A percentile compares a stretch with the other conserved stretches of the same genome.
These are phyloP conservation scores for Pythium guiyangense DNA, from an alignment of 352 stramenopile species.

Conservation along the genomic window DNA sequence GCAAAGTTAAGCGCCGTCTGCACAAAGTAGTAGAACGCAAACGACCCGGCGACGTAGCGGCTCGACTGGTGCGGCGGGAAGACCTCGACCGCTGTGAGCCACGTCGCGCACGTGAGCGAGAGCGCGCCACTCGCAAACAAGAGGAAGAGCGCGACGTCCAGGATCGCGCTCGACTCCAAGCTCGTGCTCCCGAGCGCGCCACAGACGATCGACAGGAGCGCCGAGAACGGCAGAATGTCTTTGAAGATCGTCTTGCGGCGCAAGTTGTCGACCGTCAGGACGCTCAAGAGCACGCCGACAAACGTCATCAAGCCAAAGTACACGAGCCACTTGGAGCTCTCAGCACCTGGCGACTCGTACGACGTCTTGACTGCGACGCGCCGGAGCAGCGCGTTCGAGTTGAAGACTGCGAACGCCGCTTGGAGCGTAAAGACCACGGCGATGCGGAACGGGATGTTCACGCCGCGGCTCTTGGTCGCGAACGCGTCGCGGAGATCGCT, in stretches of 20 bases:
- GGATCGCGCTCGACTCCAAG: slow-evolving; percentile 37
- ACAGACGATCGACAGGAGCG: slow-evolving; percentile 48
- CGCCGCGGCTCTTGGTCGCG: slow-evolving; percentile 46
- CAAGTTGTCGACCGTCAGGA: slow-evolving; percentile 79
- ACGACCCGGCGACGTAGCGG: slow-evolving; percentile 68
- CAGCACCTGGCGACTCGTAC: slow-evolving; percentile 29
- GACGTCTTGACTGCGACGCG: slow-evolving; percentile 57
- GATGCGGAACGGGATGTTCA: slow-evolving; percentile 76
- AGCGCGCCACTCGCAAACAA: slow-evolving; percentile 66
- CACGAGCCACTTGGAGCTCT: slow-evolving; percentile 75
- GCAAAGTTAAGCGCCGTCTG: slow-evolving; percentile 61
- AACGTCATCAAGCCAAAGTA: slow-evolving; percentile 80
- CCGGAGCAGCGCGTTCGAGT: slow-evolving; percentile 60
- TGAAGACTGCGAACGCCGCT: slow-evolving; percentile 61
- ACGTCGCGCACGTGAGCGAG: slow-evolving; percentile 73
- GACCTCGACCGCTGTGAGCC: slow-evolving; percentile 80
- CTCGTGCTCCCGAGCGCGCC: slow-evolving; percentile 49
- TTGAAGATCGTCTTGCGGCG: slow-evolving; percentile 89
- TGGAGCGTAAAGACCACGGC: slow-evolving; percentile 57
- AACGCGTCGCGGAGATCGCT: slow-evolving; percentile 63
- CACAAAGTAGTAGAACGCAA: slow-evolving; percentile 69
- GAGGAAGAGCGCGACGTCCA: slow-evolving; percentile 49
- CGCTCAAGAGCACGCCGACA: slow-evolving; percentile 52
- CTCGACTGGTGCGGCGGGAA: slow-evolving; percentile 77
- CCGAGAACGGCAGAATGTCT: slow-evolving; percentile 73